Base-by-base conservation (phyloP, 192 early-diverging fungal species). In the Umbelopsis isabellina region DNA sequence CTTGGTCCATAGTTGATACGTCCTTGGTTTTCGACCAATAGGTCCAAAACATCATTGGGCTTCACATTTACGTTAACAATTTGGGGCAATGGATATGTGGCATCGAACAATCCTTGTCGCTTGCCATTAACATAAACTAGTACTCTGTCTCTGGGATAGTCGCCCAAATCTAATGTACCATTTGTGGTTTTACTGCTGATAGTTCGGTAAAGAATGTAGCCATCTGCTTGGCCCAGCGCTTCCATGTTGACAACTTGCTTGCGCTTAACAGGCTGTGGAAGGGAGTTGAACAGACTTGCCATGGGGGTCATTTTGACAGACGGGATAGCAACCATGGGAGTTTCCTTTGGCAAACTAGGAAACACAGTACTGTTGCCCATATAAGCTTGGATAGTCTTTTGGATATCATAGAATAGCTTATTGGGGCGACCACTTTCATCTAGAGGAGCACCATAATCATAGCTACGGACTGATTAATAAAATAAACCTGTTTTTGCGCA, bases 401-500 rank as follows among this genome's bases (percentile, higher is more conserved):
- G 65, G 13, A 66, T 66, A 33, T 46, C 44, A 46, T 66, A 66
- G 25, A 16, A 66, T 45, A 47, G 44, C 9, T 9, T 12, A 21
- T 18, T 66, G 5, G 65, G 65, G 2, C 20, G 13, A 21, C 65
- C 65, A 27, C 23, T 46, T 70, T 85, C 84, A 67, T 81, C 70
- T 45, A 85, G 41, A 1, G 84, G 81, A 9, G 84, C 84, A 30
- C 79, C 83, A 64, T 85, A 85, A 50, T 85, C 84, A 49, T 85
- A 85, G 13, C 71, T 74, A 10, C 8, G 1, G 18, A 18, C 30
- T 3, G 18, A 15, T 27, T 15, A 35, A 3, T 16, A 33, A 16
- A 61, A 61, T 35, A 5, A 35, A 4, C 27, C 9, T 11, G 16
- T 35, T 10, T 10, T 10, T 41, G 37, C 37, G 10, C 55, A 35